Evolutionary conservation across 1,284 basidiomycete genomes (phyloP).

Genomic region (Heterobasidion irregulare): DNA sequence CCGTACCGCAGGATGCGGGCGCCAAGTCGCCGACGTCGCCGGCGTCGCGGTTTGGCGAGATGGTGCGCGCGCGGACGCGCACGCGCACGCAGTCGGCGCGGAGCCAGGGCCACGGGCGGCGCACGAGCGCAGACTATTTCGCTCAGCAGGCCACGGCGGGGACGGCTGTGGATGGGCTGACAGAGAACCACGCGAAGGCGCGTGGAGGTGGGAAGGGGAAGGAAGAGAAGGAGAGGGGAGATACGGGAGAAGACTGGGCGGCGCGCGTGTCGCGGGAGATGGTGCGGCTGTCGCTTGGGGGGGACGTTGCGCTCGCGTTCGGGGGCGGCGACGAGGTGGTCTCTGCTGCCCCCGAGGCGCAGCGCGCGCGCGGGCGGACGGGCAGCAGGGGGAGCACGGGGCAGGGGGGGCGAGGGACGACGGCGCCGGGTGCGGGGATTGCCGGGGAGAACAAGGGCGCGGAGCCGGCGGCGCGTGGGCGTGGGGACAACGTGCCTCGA

Average conservation of each 20-base stretch:
- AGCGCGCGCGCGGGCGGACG: background rate
- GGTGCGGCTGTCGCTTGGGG: conserved; percentile 26
- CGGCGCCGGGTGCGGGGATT: background rate
- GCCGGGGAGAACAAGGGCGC: background rate
- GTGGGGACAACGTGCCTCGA: background rate
- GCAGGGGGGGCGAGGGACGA: background rate
- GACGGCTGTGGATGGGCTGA: background rate
- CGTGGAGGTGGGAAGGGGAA: conserved; percentile 12
- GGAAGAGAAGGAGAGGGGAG: conserved; percentile 8
- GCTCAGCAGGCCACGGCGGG: conserved; percentile 26
- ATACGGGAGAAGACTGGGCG: conserved; percentile 27
- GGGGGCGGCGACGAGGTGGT: background rate
- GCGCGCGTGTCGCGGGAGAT: conserved; percentile 36
- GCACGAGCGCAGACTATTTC: conserved; percentile 34
- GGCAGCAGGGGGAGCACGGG: background rate
- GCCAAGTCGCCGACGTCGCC: background rate
- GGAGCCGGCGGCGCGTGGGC: background rate
- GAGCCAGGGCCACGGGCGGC: conserved; percentile 15
- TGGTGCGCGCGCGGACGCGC: background rate
- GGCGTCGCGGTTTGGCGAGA: conserved; percentile 3
- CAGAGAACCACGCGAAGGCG: conserved; percentile 9
- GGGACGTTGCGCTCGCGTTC: conserved; percentile 1
- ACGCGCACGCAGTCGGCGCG: conserved; percentile 7
- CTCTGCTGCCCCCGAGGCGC: background rate
- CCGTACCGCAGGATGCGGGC: background rate